Percentiles rank a stretch among this genome's conserved stretches.
Conservation (phyloP, 2,329 filamentous ascomycete genomes). For the Diaporthe longicolla region DNA sequence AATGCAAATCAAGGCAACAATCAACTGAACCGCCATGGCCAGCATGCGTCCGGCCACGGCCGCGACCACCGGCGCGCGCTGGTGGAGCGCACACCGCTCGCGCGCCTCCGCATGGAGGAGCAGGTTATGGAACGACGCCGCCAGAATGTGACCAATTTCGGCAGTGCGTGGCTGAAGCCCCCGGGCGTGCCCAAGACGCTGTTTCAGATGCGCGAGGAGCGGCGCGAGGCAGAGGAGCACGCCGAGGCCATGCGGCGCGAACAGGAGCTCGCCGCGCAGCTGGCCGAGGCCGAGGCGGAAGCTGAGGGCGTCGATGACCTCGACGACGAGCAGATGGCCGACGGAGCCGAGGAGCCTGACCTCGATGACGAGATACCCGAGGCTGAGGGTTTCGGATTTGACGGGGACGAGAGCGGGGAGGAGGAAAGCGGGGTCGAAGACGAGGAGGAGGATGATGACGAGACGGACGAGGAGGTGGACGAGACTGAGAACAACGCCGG, state of each 20-base stretch:
- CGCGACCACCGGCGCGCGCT: conserved; percentile 53
- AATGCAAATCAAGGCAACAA: conserved; percentile 49
- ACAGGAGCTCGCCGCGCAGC: conserved; percentile 77
- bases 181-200: conserved; percentile 91
- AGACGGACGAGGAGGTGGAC: conserved; percentile 55
- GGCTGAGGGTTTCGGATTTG: conserved; percentile 70
- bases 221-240: conserved; percentile 88
- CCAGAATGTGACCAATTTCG: conserved; percentile 86
- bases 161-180: conserved; percentile 90
- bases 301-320: conserved; percentile 49
- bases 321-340: conserved; percentile 56
- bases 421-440: conserved; percentile 59
- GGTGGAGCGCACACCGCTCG: conserved; percentile 73
- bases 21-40: conserved; percentile 43
- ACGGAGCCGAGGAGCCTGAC: conserved; percentile 66
- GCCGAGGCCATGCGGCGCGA: conserved; percentile 80
- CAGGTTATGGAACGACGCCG: conserved; percentile 82
- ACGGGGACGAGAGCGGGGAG: conserved; percentile 58
- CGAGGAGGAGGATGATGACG: conserved; percentile 59
- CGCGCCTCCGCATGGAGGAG: conserved; percentile 82
- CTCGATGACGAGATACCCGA: conserved; percentile 83
- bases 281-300: conserved; percentile 76
- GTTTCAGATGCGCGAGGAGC: conserved; percentile 90
- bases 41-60: conserved; percentile 49
- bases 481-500: conserved; percentile 49